These are phyloP conservation scores for Cyberlindnera samutprakarnensis DNA, from an alignment of 805 yeast species.

Conservation along the genomic window DNA sequence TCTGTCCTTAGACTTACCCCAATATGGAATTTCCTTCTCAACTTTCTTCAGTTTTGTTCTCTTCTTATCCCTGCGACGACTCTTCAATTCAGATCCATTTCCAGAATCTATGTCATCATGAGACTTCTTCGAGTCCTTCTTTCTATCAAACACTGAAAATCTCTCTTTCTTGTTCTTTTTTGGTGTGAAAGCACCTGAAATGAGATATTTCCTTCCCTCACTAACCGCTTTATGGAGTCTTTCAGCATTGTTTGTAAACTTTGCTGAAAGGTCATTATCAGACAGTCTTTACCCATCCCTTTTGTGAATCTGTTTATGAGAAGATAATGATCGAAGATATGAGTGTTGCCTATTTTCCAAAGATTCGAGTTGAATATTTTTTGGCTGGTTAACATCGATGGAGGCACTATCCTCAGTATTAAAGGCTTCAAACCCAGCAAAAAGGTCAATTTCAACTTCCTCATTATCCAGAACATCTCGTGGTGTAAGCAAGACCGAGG, in stretches of 20 bases:
- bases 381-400: conserved; percentile 2
- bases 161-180: background rate
- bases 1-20: background rate
- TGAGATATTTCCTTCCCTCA: background rate
- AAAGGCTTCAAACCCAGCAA: conserved; percentile 7
- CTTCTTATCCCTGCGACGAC: background rate
- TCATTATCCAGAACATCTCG: too few species aligned
- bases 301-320: too few species aligned
- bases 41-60: background rate
- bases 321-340: conserved; percentile 8
- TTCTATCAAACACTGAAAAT: background rate
- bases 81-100: too few species aligned
- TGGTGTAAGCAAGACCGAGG: too few species aligned
- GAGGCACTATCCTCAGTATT: too few species aligned
- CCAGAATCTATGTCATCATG: too few species aligned
- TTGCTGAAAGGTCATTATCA: too few species aligned
- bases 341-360: conserved; percentile 11
- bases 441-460: conserved; percentile 5
- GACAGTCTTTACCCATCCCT: too few species aligned
- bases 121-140: background rate
- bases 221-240: background rate
- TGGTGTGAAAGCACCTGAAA: background rate
- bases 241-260: too few species aligned
- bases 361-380: conserved; percentile 7
- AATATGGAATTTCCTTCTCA: conserved; percentile 1